Evolutionary conservation across 345 rosid genomes (phyloP).

Genomic region (Camelina sativa): DNA sequence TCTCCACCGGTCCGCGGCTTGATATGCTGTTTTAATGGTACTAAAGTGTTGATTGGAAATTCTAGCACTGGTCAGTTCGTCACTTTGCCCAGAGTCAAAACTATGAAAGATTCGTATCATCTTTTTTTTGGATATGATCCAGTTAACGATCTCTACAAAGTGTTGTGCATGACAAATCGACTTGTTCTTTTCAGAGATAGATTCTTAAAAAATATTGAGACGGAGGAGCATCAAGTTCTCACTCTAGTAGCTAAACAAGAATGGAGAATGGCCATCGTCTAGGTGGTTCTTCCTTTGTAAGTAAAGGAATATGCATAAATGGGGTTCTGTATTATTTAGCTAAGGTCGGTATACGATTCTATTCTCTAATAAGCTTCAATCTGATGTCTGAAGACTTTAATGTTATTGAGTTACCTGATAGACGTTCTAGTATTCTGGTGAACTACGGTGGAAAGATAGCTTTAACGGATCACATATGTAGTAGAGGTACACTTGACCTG

Average conservation of each 20-base stretch:
- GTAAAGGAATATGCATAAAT: not conserved
- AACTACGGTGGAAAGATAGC: not conserved
- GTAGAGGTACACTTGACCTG: not conserved
- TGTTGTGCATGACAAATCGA: not conserved
- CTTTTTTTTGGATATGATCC: slow-evolving; percentile 17
- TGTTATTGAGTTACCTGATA: not conserved
- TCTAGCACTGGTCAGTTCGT: slow-evolving; percentile 1
- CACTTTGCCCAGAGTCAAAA: not conserved
- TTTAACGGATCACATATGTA: not conserved
- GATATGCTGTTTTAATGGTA: not conserved
- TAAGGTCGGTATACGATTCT: not conserved
- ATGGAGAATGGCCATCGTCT: not conserved
- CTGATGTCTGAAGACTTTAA: not conserved
- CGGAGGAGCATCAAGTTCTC: slow-evolving; percentile 6
- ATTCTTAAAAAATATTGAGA: not conserved
- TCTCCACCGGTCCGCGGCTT: not conserved
- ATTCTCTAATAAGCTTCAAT: not conserved
- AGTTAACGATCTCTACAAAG: slow-evolving; percentile 1
- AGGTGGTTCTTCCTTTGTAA: not conserved
- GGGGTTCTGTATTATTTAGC: slow-evolving; percentile 12
- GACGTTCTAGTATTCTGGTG: not conserved
- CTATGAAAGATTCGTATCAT: not conserved
- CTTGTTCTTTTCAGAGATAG: not conserved
- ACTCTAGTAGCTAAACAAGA: not conserved
- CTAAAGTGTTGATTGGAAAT: not conserved